These are phyloP conservation scores for Miamiensis avidus DNA, from an alignment of 169 alveolate genomes.

Conservation along the genomic window DNA sequence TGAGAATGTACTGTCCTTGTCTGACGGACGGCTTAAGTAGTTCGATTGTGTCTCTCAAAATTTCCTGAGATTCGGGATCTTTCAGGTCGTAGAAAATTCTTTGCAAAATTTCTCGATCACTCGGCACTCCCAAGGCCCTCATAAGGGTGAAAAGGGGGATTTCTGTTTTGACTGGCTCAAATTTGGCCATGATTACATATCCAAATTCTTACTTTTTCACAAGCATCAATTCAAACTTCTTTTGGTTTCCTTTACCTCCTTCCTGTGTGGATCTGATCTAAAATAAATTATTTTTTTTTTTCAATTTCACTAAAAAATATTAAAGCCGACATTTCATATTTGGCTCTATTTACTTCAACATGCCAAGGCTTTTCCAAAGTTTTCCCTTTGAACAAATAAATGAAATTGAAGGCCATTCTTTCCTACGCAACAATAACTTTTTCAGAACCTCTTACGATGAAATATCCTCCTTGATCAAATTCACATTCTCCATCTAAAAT, in stretches of 20 bases:
- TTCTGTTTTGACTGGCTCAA: constrained; percentile 96
- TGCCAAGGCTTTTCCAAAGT: constrained; percentile 97
- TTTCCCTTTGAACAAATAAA: constrained; percentile 96
- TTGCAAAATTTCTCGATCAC: constrained; percentile 86
- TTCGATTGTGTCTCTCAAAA: constrained; percentile 82
- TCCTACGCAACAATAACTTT: constrained; percentile 99
- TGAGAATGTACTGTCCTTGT: constrained; percentile 92
- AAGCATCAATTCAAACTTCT: constrained; percentile 65
- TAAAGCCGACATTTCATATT: constrained; percentile 48
- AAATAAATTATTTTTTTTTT: background rate
- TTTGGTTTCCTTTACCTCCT: constrained; percentile 47
- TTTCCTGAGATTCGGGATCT: constrained; percentile 88
- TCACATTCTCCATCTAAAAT: constrained; percentile 92
- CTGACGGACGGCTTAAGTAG: constrained; percentile 95
- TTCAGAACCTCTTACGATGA: constrained; percentile 99
- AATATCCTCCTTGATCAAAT: constrained; percentile 99
- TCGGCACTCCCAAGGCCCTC: constrained; percentile 96
- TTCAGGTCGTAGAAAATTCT: constrained; percentile 92
- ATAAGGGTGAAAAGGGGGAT: constrained; percentile 96
- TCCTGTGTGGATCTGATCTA: constrained; percentile 44
- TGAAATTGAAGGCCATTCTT: constrained; percentile 99
- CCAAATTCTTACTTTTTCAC: constrained; percentile 77
- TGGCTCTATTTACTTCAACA: constrained; percentile 85
- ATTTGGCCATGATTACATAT: constrained; percentile 95
- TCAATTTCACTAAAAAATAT: background rate